Percentiles rank a stretch among this genome's conserved stretches.
Evolutionary conservation across 257 asterid species (phyloP).

Genomic region (Rubia yunnanensis): DNA sequence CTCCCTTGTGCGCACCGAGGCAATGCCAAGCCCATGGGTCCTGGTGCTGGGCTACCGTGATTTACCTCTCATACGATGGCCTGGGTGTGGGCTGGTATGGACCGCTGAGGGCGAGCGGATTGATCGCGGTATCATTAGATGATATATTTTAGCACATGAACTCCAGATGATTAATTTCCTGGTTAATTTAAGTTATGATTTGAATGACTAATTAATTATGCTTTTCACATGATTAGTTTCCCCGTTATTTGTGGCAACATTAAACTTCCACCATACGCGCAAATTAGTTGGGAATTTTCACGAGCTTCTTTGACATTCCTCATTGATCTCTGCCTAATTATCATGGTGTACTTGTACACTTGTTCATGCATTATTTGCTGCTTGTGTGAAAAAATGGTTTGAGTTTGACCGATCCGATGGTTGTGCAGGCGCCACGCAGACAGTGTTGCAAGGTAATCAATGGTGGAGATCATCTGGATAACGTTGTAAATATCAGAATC

Average conservation of each 20-base stretch:
- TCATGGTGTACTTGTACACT: not conserved
- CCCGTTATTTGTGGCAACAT: not conserved
- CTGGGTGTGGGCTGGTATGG: too few species aligned
- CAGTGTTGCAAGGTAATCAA: conserved; percentile 51
- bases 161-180: not conserved
- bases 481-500: conserved; percentile 31
- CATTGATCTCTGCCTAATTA: not conserved
- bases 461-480: conserved; percentile 22
- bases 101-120: too few species aligned
- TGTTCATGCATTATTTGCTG: not conserved
- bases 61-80: too few species aligned
- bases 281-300: not conserved
- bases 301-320: not conserved
- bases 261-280: not conserved
- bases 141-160: not conserved
- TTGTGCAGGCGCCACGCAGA: conserved; percentile 54
- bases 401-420: conserved; percentile 4
- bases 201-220: not conserved
- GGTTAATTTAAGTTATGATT: not conserved
- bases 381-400: not conserved
- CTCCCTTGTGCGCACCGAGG: too few species aligned
- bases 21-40: too few species aligned
- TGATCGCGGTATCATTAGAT: not conserved
- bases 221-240: not conserved
- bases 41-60: too few species aligned